Percentiles rank a stretch among this genome's conserved stretches.
phyloP scores from a whole-genome alignment of 495 filamentous ascomycete genomes.

The Tuber calosporum region DNA sequence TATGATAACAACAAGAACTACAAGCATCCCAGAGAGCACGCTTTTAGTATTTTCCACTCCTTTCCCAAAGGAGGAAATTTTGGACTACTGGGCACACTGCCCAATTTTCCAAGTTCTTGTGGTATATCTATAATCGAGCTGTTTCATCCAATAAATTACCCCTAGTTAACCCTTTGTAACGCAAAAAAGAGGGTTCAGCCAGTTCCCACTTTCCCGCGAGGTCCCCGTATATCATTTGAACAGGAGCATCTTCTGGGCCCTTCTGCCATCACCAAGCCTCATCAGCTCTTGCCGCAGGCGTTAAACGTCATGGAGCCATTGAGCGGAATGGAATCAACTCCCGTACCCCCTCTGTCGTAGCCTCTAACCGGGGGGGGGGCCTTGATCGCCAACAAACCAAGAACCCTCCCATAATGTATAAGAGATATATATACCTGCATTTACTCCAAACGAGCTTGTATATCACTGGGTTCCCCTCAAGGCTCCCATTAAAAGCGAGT shows the following conservation, averaged over 20 bases:
- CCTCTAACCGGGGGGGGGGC: conserved; percentile 81
- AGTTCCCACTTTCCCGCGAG: conserved; percentile 51
- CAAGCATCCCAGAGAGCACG: too few species aligned
- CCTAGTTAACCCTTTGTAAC: neutral
- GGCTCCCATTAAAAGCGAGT: too few species aligned
- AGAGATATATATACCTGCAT: too few species aligned
- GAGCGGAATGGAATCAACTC: conserved; percentile 68
- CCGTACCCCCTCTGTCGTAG: conserved; percentile 60
- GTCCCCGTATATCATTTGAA: conserved; percentile 59
- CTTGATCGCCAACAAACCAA: conserved; percentile 53
- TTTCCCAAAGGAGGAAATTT: too few species aligned
- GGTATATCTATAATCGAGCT: neutral
- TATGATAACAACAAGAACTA: too few species aligned
- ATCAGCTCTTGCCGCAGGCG: conserved; percentile 62
- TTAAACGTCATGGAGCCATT: conserved; percentile 56
- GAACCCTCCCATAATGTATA: conserved; percentile 44
- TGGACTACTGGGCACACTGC: too few species aligned
- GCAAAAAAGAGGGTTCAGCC: neutral
- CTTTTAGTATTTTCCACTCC: too few species aligned
- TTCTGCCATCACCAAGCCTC: conserved; percentile 54
- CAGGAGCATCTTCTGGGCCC: conserved; percentile 64
- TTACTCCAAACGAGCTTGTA: too few species aligned
- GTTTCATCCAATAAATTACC: neutral
- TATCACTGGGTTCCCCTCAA: too few species aligned
- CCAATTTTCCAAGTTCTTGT: too few species aligned